phyloP scores from a whole-genome alignment of 2,329 filamentous ascomycete species.

The Penicillium paneum region DNA sequence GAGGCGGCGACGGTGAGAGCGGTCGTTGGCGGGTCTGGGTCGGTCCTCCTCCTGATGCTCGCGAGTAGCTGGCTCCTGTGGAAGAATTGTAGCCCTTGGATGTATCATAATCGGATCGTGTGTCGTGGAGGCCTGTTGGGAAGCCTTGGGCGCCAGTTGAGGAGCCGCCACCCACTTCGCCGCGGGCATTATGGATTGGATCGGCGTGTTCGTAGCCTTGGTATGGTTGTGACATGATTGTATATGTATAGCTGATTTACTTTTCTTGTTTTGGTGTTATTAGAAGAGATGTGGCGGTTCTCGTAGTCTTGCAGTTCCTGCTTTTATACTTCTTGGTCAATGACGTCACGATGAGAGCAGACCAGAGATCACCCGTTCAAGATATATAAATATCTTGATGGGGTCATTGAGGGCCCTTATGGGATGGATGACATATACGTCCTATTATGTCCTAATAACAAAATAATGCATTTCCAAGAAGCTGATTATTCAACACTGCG shows the following conservation, averaged over 20 bases:
- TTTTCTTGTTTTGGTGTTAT: neutral
- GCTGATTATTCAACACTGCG: constrained; percentile 1
- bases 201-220: constrained; percentile 1
- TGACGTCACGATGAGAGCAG: neutral
- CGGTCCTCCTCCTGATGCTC: constrained; percentile 4
- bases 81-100: constrained; percentile 26
- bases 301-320: neutral
- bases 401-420: too few relatives aligned
- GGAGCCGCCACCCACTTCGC: constrained; percentile 22
- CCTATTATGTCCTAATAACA: neutral
- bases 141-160: constrained; percentile 30
- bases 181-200: constrained; percentile 1
- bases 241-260: neutral
- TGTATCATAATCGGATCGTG: constrained; percentile 18
- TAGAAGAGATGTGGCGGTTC: neutral
- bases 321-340: neutral
- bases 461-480: neutral
- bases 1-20: constrained; percentile 10
- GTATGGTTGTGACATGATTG: neutral
- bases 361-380: too few relatives aligned
- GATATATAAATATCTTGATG: too few relatives aligned
- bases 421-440: neutral
- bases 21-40: constrained; percentile 8
- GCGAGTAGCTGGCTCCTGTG: constrained; percentile 25
- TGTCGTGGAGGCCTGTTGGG: constrained; percentile 16